These are phyloP conservation scores for Aspergillus panamensis DNA, from an alignment of 495 filamentous ascomycete genomes.

Conservation along the genomic window DNA sequence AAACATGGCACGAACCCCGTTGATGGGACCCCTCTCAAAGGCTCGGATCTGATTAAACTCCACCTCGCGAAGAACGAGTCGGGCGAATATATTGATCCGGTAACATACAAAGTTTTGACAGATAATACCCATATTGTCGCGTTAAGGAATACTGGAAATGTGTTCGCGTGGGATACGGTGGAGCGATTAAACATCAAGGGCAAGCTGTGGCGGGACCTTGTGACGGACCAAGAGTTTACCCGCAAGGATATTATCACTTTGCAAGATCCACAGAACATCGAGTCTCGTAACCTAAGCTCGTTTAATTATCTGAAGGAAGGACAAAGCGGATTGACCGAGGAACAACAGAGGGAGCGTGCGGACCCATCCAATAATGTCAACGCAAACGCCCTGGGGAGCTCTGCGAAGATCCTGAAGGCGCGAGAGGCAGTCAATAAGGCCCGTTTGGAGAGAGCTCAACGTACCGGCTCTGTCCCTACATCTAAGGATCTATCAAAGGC, in stretches of 20 bases:
- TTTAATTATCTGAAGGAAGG: conserved; percentile 92
- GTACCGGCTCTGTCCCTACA: conserved; percentile 25
- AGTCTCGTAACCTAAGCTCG: conserved; percentile 73
- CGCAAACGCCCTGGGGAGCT: conserved; percentile 68
- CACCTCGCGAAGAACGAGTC: conserved; percentile 90
- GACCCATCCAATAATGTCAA: conserved; percentile 64
- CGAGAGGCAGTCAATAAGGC: conserved; percentile 86
- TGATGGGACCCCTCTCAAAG: conserved; percentile 71
- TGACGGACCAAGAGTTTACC: conserved; percentile 82
- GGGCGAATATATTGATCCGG: conserved; percentile 90
- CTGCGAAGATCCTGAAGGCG: conserved; percentile 86
- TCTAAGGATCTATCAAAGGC: conserved; percentile 42
- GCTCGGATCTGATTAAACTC: conserved; percentile 83
- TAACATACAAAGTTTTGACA: conserved; percentile 95
- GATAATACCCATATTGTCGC: conserved; percentile 98
- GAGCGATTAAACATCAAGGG: conserved; percentile 95
- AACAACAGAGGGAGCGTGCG: conserved; percentile 55
- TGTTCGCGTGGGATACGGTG: conserved; percentile 93
- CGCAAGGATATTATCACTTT: conserved; percentile 94
- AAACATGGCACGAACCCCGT: conserved; percentile 91
- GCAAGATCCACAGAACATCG: conserved; percentile 93
- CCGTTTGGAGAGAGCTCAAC: conserved; percentile 54
- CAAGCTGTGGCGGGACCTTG: conserved; percentile 92
- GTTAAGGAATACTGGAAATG: conserved; percentile 83
- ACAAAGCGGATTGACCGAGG: conserved; percentile 60